Base-by-base conservation (phyloP, 495 filamentous ascomycete species). In the Xylaria bambusicola region DNA sequence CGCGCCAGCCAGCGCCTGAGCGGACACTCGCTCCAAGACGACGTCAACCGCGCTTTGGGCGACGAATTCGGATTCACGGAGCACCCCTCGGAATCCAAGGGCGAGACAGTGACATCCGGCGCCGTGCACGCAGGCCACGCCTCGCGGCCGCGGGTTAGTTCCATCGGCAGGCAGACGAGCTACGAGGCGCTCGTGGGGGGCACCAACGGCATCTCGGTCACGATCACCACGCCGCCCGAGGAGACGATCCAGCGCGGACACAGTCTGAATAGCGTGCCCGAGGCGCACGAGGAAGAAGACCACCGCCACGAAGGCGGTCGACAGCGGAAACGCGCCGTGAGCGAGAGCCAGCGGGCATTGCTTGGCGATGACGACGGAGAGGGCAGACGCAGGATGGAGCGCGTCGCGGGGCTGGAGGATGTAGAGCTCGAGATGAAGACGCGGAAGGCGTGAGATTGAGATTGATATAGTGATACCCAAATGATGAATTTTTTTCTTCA, bases 51-150 rank as follows among this genome's bases (percentile, higher is more conserved):
- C 33, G 71, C 71, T 1, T 50, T 79, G 10, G 70, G 71, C 6
- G 64, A 63, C 35, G 77, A 77, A 53, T 75, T 78, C 42, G 75
- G 77, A 2, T 80, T 76, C 69, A 45, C 42, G 46, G 64, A 62
- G 17, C 3, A 41, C 17, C 45, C 33, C 8, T 10, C 45, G 6
- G 51, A 54, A 24, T 31, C 38, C 2, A 49, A 53, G 21, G 58
- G 67, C 12, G 67, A 61, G 31, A 52, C 62, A 0, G 31, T 70
- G 23, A 63, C 47, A 54, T 8, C 60, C 15, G 67, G 67, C 15
- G 29, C 53, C 1, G 65, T 70, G 41, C 13, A 55, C 1, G 62
- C 58, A 2, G 49, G 50, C 4, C 53, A 63, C 15, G 50, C 15
- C 40, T 38, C 57, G 26, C 52, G 62, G 33, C 44, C 67, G n/a